phyloP scores from a whole-genome alignment of 83 land plant genomes.

The Thuja plicata region DNA sequence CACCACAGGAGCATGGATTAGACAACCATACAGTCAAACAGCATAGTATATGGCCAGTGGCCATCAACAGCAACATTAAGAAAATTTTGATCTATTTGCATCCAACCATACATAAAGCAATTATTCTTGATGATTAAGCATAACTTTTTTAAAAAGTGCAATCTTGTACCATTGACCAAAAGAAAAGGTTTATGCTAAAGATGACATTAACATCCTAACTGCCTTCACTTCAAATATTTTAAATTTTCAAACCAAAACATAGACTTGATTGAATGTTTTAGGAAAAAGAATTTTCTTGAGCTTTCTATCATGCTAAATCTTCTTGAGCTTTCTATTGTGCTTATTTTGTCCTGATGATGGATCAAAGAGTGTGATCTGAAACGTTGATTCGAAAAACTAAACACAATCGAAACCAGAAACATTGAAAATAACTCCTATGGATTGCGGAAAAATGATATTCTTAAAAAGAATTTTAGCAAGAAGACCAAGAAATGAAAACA shows the following conservation, averaged over 20 bases:
- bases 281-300: not conserved
- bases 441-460: too few species aligned
- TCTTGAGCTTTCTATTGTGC: too few species aligned
- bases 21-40: not conserved
- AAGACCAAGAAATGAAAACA: not conserved
- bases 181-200: not conserved
- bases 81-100: not conserved
- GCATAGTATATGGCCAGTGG: not conserved
- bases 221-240: too few species aligned
- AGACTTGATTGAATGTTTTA: not conserved
- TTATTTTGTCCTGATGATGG: too few species aligned
- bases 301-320: too few species aligned
- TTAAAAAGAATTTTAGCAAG: not conserved
- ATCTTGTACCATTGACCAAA: not conserved
- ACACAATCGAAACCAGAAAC: too few species aligned
- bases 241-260: not conserved
- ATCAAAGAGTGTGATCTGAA: too few species aligned
- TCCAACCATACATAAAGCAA: not conserved
- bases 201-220: not conserved
- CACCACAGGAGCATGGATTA: constrained; percentile 9
- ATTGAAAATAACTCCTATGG: too few species aligned
- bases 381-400: too few species aligned
- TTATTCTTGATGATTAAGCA: not conserved
- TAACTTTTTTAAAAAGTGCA: not conserved
- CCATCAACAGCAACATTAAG: not conserved